Conservation (phyloP, 495 filamentous ascomycete species). For the Evansstolkia leycettana region DNA sequence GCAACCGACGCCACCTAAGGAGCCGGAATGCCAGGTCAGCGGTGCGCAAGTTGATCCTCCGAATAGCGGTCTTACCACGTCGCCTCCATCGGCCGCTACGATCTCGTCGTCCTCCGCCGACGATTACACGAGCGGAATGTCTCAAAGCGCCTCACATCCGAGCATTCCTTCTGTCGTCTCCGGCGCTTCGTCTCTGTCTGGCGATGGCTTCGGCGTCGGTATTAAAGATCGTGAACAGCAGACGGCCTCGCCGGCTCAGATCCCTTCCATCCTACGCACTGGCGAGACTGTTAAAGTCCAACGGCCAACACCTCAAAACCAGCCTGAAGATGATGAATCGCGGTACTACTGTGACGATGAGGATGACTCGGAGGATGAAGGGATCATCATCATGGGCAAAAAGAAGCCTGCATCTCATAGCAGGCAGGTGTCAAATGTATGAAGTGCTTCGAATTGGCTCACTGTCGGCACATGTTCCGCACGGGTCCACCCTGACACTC, state of each 20-base stretch:
- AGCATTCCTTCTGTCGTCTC: slow-evolving; percentile 67
- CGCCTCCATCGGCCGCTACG: slow-evolving; percentile 42
- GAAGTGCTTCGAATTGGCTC: slow-evolving; percentile 2
- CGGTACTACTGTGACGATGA: slow-evolving; percentile 35
- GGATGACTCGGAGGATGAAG: slow-evolving; percentile 41
- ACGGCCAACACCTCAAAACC: slow-evolving; percentile 9
- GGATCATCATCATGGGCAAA: slow-evolving; percentile 30
- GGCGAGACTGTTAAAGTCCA: slow-evolving; percentile 32
- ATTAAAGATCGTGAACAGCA: slow-evolving; percentile 19
- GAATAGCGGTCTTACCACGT: slow-evolving; percentile 34
- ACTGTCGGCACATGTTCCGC: no score
- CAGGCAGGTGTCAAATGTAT: slow-evolving; percentile 3
- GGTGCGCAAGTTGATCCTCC: slow-evolving; percentile 33
- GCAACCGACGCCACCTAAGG: slow-evolving; percentile 29
- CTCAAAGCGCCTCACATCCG: slow-evolving; percentile 57
- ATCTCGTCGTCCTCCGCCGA: slow-evolving; percentile 38
- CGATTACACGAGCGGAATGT: slow-evolving; percentile 43
- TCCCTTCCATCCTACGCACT: slow-evolving; percentile 33
- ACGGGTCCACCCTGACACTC: no score
- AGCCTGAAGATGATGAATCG: slow-evolving; percentile 28
- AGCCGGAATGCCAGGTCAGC: slow-evolving; percentile 26
- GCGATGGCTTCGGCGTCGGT: slow-evolving; percentile 15
- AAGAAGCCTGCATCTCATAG: slow-evolving; percentile 17
- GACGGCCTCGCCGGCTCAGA: slow-evolving; percentile 9
- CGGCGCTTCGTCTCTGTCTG: slow-evolving; percentile 70